These are phyloP conservation scores for Aurantiochytrium sp. DNA, from an alignment of 108 stramenopile genomes.

Conservation along the genomic window DNA sequence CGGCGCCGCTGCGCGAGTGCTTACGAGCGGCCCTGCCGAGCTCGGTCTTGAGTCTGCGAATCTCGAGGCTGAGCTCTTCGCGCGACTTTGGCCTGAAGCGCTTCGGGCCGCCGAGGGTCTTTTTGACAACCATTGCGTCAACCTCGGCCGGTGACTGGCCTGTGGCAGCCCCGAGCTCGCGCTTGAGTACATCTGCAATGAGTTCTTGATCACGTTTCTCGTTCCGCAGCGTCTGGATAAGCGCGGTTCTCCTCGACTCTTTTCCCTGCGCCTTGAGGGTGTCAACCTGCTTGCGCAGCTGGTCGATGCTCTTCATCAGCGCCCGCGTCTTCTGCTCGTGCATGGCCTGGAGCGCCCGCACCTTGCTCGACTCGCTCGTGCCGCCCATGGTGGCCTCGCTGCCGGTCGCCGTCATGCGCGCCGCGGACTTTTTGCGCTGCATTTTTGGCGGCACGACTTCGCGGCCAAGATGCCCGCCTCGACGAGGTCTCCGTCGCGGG, in stretches of 20 bases:
- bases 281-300: conserved; percentile 6
- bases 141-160: background rate
- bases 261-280: background rate
- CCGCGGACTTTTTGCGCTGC: background rate
- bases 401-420: too few relatives aligned
- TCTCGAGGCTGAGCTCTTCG: background rate
- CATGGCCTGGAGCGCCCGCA: background rate
- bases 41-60: background rate
- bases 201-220: background rate
- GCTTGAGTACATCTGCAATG: background rate
- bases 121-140: background rate
- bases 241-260: background rate
- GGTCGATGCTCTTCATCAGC: conserved; percentile 12
- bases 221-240: background rate
- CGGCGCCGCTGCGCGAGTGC: too few relatives aligned
- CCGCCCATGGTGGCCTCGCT: background rate
- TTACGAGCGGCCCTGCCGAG: background rate
- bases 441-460: too few relatives aligned
- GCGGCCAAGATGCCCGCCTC: too few relatives aligned
- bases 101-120: background rate
- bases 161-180: background rate
- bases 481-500: too few relatives aligned
- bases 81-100: background rate
- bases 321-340: background rate
- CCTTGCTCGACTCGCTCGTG: background rate